Evolutionary conservation across 108 stramenopile species (phyloP).

Genomic region (Cylindrotheca fusiformis): DNA sequence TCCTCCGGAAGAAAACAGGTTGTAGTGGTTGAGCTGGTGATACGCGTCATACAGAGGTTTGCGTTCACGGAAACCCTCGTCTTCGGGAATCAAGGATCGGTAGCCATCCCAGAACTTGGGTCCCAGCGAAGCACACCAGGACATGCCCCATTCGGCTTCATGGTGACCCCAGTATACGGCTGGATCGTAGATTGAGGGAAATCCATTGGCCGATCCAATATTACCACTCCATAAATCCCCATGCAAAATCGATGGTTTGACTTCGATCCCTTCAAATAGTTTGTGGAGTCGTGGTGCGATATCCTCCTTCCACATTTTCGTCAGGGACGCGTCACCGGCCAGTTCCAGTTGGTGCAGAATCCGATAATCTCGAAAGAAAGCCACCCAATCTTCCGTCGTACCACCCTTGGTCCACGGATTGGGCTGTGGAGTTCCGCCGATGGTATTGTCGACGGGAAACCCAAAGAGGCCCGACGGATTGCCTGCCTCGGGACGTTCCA

Average conservation of each 20-base stretch:
- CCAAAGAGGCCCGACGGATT: constrained; percentile 37
- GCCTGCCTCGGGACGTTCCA: constrained; percentile 26
- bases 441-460: constrained; percentile 55
- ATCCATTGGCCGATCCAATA: background rate
- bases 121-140: background rate
- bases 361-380: background rate
- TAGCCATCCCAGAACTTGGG: background rate
- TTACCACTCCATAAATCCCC: background rate
- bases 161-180: background rate
- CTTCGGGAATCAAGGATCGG: constrained; percentile 8
- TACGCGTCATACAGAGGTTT: constrained; percentile 59
- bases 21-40: constrained; percentile 65
- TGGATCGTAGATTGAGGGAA: background rate
- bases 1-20: constrained; percentile 48
- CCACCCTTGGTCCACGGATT: background rate
- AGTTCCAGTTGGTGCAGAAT: background rate
- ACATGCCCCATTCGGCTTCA: background rate
- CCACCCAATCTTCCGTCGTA: background rate
- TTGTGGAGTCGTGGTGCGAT: background rate
- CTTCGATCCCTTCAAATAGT: background rate
- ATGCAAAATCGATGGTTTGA: background rate
- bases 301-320: background rate
- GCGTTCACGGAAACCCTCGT: constrained; percentile 46
- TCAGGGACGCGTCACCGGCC: background rate
- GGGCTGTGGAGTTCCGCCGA: constrained; percentile 55